Conservation (phyloP, 2,329 filamentous ascomycete genomes). For the Paracoccidioides brasiliensis region DNA sequence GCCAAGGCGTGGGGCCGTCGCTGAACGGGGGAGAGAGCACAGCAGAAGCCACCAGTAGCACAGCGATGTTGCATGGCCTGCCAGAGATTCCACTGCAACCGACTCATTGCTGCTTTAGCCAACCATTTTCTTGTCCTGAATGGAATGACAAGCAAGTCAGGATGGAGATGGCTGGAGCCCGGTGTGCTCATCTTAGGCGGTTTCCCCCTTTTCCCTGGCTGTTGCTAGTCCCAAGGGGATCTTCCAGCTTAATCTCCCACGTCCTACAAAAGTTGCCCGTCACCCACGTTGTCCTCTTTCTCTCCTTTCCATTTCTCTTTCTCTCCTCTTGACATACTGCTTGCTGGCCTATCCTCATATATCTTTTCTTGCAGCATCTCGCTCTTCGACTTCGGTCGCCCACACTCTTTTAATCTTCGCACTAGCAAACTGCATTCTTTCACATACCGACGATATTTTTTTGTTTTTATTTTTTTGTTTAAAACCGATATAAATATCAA, state of each 20-base stretch:
- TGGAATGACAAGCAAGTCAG: neutral
- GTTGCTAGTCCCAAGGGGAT: constrained; percentile 3
- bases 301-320: constrained; percentile 16
- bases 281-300: constrained; percentile 8
- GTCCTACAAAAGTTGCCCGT: constrained; percentile 11
- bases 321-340: constrained; percentile 18
- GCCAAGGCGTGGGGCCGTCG: neutral
- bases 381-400: constrained; percentile 32
- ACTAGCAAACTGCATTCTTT: constrained; percentile 23
- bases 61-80: neutral
- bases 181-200: neutral
- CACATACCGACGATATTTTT: constrained; percentile 15
- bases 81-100: neutral
- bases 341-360: constrained; percentile 13
- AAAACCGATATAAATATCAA: constrained; percentile 14
- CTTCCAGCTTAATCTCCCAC: constrained; percentile 13
- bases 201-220: neutral
- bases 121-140: neutral
- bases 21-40: neutral
- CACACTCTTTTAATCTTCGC: constrained; percentile 26
- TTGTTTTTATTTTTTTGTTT: constrained; percentile 1
- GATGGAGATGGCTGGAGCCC: neutral
- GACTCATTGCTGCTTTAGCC: neutral
- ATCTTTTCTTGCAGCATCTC: constrained; percentile 22
- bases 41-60: neutral